phyloP scores from a whole-genome alignment of 371 early-diverging fungal species.

The Sanchytrium tribonematis region DNA sequence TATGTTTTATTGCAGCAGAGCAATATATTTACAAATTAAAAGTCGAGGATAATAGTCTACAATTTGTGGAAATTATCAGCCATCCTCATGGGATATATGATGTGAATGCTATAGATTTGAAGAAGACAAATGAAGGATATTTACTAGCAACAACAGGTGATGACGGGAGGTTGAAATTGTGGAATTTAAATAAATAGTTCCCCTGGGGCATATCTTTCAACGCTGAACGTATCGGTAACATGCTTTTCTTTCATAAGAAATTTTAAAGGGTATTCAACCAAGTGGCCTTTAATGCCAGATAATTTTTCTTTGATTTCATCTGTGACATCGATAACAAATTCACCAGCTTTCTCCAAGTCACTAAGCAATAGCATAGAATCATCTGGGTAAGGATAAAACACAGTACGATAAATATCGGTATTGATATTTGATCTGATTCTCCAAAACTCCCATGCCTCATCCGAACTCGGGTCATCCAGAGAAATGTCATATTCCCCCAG shows the following conservation, averaged over 20 bases:
- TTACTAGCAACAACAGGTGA: background rate
- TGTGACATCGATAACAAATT: background rate
- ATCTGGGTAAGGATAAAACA: conserved; percentile 64
- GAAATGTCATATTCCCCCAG: conserved; percentile 27
- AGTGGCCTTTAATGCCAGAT: background rate
- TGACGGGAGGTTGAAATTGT: background rate
- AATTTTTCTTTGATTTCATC: background rate
- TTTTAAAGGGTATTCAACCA: background rate
- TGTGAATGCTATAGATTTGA: background rate
- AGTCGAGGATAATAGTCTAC: background rate
- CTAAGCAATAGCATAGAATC: conserved; percentile 18
- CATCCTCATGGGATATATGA: background rate
- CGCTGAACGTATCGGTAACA: background rate
- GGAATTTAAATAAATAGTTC: background rate
- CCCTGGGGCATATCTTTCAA: background rate
- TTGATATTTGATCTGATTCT: conserved; percentile 29
- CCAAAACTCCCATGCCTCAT: conserved; percentile 22
- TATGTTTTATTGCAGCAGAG: background rate
- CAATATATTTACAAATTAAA: background rate
- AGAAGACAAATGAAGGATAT: background rate
- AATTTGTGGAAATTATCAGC: background rate
- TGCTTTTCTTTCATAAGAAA: background rate
- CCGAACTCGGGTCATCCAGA: conserved; percentile 9
- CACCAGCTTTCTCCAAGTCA: background rate
- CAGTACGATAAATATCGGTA: conserved; percentile 35